Evolutionary conservation across 1,284 basidiomycete genomes (phyloP), one percentile per base, ranked within the genome.

Genomic region (Salmacisia buchloeana): DNA sequence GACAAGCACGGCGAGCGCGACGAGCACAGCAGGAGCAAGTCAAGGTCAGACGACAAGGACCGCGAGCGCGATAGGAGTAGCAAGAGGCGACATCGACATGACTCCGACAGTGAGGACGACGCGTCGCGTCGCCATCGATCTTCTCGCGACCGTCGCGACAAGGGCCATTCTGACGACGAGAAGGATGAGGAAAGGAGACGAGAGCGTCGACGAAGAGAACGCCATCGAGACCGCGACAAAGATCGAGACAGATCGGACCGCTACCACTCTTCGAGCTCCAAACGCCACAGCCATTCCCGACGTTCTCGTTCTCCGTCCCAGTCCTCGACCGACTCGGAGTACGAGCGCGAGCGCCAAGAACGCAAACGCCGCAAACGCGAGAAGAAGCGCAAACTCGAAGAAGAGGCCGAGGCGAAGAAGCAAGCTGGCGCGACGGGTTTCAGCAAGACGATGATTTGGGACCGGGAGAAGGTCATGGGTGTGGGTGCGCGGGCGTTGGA

Each of bases 401-500:
- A 71, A 61, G 62, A 71, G 45, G 57, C 63, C 12, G 67, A 71
- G 2, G 65, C 61, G 60, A n/a, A 58, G 61, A 18, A 66, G 66
- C 27, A 69, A 58, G 54, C 45, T 46, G n/a, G 60, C 62, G 2
- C 63, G 64, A 38, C 69, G 21, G 46, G 46, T 21, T 27, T 52
- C 23, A 52, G 46, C 46, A 52, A 52, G 46, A 52, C 71, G 3
- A 59, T 67, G 63, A 64, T 72, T 13, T 72, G 71, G 71, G 71
- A 72, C 52, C 58, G 69, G 27, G 71, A 72, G n/a, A 64, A 66
- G 41, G 67, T 66, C 29, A 61, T 72, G 52, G 65, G 66, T 21
- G 56, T 69, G 13, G 71, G 71, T 29, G 63, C 60, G 15, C 54
- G 60, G n/a, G 31, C 69, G 63, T 69, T 72, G 69, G 69, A 72